phyloP scores from a whole-genome alignment of 192 early-diverging fungal genomes.

The Pilobolus umbonatus region DNA sequence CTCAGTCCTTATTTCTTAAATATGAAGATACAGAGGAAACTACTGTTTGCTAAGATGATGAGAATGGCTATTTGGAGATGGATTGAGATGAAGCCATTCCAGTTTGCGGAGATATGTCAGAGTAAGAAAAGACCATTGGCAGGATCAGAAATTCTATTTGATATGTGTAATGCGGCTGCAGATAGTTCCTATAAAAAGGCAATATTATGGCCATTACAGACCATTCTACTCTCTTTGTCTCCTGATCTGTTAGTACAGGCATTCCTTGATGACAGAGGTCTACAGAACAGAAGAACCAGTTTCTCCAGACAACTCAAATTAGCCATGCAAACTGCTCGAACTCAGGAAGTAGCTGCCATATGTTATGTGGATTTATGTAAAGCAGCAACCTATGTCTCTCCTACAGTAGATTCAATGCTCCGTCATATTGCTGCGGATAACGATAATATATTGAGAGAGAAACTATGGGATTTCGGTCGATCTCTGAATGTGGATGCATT shows the following conservation, averaged over 20 bases:
- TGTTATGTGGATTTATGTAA: conserved; percentile 72
- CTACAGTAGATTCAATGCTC: conserved; percentile 47
- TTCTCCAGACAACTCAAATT: conserved; percentile 36
- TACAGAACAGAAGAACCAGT: conserved; percentile 19
- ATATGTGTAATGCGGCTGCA: conserved; percentile 54
- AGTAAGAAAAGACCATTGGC: conserved; percentile 48
- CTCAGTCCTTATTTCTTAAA: conserved; percentile 48
- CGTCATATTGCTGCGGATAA: conserved; percentile 60
- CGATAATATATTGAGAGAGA: conserved; percentile 62
- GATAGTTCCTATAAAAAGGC: conserved; percentile 56
- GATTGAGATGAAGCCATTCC: conserved; percentile 76
- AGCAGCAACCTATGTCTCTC: conserved; percentile 61
- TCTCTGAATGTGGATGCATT: not conserved
- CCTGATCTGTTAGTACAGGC: conserved; percentile 73
- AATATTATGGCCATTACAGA: conserved; percentile 83
- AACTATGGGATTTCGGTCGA: conserved; percentile 23
- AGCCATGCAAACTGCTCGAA: conserved; percentile 43
- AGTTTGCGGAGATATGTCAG: conserved; percentile 73
- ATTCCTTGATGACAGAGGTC: conserved; percentile 38
- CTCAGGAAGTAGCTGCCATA: conserved; percentile 55
- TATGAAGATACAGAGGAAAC: conserved; percentile 61
- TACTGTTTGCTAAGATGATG: conserved; percentile 66
- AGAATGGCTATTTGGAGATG: conserved; percentile 88
- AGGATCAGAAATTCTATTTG: conserved; percentile 70
- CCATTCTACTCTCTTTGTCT: conserved; percentile 77